These are phyloP conservation scores for Geotrichum phurueaensis DNA, from an alignment of 1,139 yeast species.

Conservation along the genomic window DNA sequence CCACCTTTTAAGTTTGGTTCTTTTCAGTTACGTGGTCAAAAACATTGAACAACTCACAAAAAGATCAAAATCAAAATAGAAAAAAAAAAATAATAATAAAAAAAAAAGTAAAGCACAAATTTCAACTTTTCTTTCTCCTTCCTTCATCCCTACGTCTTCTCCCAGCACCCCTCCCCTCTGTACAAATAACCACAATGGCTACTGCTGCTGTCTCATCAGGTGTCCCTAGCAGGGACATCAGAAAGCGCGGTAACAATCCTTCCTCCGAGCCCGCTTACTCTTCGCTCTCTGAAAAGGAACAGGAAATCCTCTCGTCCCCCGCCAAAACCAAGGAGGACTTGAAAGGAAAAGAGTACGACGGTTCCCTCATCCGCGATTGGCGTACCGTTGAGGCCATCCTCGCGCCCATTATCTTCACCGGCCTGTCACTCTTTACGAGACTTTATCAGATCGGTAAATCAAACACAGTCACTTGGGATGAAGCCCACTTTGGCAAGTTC, in stretches of 20 bases:
- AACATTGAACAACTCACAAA: neutral
- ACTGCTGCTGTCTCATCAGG: constrained; percentile 18
- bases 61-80: neutral
- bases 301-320: constrained; percentile 8
- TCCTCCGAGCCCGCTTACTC: neutral
- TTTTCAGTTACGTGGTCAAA: constrained; percentile 7
- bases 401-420: constrained; percentile 55
- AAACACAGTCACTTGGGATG: constrained; percentile 85
- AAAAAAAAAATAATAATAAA: neutral
- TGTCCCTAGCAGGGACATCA: constrained; percentile 16
- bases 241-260: constrained; percentile 14
- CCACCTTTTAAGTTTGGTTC: neutral
- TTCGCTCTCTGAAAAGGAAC: constrained; percentile 7
- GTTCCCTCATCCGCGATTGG: constrained; percentile 18
- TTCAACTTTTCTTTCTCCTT: constrained; percentile 3
- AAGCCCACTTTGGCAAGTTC: constrained; percentile 84
- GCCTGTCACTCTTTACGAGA: constrained; percentile 60
- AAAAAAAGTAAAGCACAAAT: constrained; percentile 3
- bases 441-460: constrained; percentile 60
- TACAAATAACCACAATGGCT: constrained; percentile 15
- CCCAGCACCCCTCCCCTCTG: neutral
- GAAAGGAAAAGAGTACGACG: constrained; percentile 11
- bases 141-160: constrained; percentile 2
- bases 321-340: neutral
- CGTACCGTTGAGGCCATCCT: constrained; percentile 41